phyloP scores from a whole-genome alignment of 768 basidiomycete species.

The Psilocybe tampanensis region DNA sequence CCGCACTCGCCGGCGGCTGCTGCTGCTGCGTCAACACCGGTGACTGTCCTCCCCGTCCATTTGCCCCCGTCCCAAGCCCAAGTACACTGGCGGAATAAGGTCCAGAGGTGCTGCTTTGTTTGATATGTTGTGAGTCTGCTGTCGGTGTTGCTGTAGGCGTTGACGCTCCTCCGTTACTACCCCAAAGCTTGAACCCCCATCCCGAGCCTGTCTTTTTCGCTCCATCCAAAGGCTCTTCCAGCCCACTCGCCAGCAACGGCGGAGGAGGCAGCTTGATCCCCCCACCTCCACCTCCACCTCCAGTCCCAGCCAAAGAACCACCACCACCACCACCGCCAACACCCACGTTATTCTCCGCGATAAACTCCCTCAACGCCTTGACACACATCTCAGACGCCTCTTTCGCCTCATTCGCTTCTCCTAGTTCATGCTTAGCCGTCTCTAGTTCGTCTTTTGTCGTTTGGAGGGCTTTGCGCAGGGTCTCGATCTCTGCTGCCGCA shows the following conservation, averaged over 20 bases:
- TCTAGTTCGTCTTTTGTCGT: conserved; percentile 61
- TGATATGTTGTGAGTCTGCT: conserved; percentile 14
- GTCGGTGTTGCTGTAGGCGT: too few relatives aligned
- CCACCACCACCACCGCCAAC: conserved; percentile 43
- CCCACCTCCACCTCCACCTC: conserved; percentile 17
- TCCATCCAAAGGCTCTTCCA: conserved; percentile 31
- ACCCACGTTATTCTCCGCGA: conserved; percentile 73
- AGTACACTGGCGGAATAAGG: conserved; percentile 17
- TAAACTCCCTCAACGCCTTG: conserved; percentile 80
- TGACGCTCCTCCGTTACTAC: conserved; percentile 10
- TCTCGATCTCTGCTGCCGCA: conserved; percentile 48
- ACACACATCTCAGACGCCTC: conserved; percentile 88
- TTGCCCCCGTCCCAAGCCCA: too few relatives aligned
- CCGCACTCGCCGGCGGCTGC: conserved; percentile 21
- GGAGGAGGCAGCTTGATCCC: conserved; percentile 43
- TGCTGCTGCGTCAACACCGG: conserved; percentile 6
- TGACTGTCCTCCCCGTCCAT: background rate
- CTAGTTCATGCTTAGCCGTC: conserved; percentile 64
- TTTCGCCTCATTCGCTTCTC: conserved; percentile 79
- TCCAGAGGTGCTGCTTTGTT: conserved; percentile 10
- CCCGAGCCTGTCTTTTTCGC: conserved; percentile 37
- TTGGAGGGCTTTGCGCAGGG: conserved; percentile 61
- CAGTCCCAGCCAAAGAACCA: conserved; percentile 9
- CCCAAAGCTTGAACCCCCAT: conserved; percentile 78
- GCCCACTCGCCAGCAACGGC: conserved; percentile 40